Percentiles rank a stretch among this genome's conserved stretches.
phyloP scores from a whole-genome alignment of 495 filamentous ascomycete genomes.

The Podospora tetraspora region DNA sequence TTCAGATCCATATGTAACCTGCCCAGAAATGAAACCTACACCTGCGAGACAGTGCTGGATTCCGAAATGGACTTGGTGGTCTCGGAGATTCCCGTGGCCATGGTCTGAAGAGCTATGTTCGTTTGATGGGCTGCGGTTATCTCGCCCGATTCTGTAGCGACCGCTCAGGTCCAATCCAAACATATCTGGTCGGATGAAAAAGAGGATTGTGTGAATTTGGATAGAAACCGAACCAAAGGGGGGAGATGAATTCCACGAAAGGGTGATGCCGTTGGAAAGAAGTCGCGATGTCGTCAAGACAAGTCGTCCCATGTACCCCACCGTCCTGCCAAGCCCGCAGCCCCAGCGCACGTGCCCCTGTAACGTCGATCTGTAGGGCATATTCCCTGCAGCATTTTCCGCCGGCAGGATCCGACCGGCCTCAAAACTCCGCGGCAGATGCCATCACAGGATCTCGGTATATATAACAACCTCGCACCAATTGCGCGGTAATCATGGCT shows the following conservation, averaged over 20 bases:
- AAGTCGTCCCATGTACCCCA: not conserved
- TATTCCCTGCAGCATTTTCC: not conserved
- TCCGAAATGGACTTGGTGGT: not conserved
- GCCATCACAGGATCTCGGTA: slow-evolving; percentile 40
- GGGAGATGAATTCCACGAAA: not conserved
- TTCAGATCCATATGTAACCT: not conserved
- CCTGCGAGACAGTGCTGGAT: not conserved
- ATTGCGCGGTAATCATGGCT: slow-evolving; percentile 14
- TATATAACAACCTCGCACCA: slow-evolving; percentile 12
- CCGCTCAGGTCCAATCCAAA: not conserved
- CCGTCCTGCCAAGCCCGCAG: not conserved
- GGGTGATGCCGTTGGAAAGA: not conserved
- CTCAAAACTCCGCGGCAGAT: slow-evolving; percentile 46
- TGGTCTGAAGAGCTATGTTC: not conserved
- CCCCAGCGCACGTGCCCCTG: not conserved
- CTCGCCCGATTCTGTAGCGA: not conserved
- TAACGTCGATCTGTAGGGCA: not conserved
- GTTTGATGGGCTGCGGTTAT: not conserved
- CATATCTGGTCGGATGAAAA: not conserved
- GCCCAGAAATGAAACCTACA: not conserved
- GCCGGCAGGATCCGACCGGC: slow-evolving; percentile 15
- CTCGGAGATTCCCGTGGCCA: not conserved
- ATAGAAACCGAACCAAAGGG: not conserved
- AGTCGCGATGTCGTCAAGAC: not conserved
- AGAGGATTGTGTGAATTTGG: not conserved